Evolutionary conservation across 2,329 filamentous ascomycete genomes (phyloP), one percentile per base, ranked within the genome.

Genomic region (Penicillium sp.): DNA sequence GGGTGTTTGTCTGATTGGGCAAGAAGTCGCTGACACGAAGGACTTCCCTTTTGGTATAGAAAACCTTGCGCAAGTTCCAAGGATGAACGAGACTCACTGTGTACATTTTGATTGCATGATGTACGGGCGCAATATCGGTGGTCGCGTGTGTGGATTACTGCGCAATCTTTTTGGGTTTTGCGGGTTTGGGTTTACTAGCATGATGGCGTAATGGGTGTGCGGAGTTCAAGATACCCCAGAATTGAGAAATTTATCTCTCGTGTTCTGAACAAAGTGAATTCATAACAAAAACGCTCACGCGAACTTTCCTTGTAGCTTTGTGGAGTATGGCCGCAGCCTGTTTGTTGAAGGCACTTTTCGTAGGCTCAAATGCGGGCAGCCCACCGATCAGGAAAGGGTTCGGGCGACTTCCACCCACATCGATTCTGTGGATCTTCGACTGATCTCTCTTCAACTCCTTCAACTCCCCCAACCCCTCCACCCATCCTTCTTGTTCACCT

Each of bases 11-110:
- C 11, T 40, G 22, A 14, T 13, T 16, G 35, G 26, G 22, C 43
- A 56, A 43, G 6, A 28, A 19, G 30, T 11, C 10, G 25, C 58
- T 67, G 25, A 64, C 52, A 51, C 4, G 22, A 40, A 66, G 57
- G 52, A 45, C 63, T 57, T 54, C 26, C 22, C 13, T 25, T 49
- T 14, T 59, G 42, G 22, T 57, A 4, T 65, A 90, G 88, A 85
- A 87, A 67, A 83, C 87, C 11, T 78, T 90, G 37, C 83, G 86
- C 60, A 89, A 87, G 65, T 90, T 90, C 77, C 89, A 88, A 73
- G 87, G 87, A 65, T 90, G 78, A 67, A 33, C 8, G 30, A n/a
- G 7, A 6, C 14, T 30, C 6, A 30, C 8, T 6, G 26, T n/a
- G 22, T 16, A 35, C 46, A 35, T 22, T n/a, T 25, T n/a, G 40